Percentiles rank a stretch among this genome's conserved stretches.
Conservation (phyloP, 164 flowering plant species). For the Berberis vulgaris region DNA sequence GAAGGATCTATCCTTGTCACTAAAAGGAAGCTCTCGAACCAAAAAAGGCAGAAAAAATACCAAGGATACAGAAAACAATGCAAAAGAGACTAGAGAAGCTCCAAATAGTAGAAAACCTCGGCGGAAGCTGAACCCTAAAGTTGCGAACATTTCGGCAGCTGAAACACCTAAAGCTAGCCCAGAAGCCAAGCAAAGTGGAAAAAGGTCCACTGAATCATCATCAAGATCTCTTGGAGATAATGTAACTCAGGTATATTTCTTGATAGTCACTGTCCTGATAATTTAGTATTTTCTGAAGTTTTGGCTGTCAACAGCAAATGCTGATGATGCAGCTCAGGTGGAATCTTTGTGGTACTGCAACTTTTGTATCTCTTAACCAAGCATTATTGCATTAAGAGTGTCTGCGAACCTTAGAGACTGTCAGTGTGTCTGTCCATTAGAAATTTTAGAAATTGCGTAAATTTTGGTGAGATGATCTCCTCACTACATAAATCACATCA, state of each 20-base stretch:
- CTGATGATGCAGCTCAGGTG: not conserved
- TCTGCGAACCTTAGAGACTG: too few species aligned
- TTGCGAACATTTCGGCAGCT: slow-evolving; percentile 15
- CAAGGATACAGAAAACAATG: slow-evolving; percentile 1
- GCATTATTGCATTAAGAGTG: too few species aligned
- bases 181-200: slow-evolving; percentile 18
- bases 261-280: not conserved
- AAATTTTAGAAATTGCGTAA: too few species aligned
- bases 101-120: slow-evolving; percentile 17
- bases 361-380: too few species aligned
- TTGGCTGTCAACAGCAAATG: not conserved
- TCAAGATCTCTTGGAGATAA: slow-evolving; percentile 38
- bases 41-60: slow-evolving; percentile 5
- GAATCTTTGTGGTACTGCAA: too few species aligned
- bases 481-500: too few species aligned
- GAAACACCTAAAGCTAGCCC: slow-evolving; percentile 14
- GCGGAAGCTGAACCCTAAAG: slow-evolving; percentile 18
- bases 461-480: too few species aligned
- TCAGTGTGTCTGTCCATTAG: too few species aligned
- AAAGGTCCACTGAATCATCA: slow-evolving; percentile 17
- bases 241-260: slow-evolving; percentile 47
- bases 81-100: slow-evolving; percentile 10
- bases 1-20: slow-evolving; percentile 11
- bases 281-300: not conserved
- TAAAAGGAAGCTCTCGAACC: slow-evolving; percentile 13